Evolutionary conservation across 306 rosid genomes (phyloP).

Genomic region (Chamaecrista fasciculata): DNA sequence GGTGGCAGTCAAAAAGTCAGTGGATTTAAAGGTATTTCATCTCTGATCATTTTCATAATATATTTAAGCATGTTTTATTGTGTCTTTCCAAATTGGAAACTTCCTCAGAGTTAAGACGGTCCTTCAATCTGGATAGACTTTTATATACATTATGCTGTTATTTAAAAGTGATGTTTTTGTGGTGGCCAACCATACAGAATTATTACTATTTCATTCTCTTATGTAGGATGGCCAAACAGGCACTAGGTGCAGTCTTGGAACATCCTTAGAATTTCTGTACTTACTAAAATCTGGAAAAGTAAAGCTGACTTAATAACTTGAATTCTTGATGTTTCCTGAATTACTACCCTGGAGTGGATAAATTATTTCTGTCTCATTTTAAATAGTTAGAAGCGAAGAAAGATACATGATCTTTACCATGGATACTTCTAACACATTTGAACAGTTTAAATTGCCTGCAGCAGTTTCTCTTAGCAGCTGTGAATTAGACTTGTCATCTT

Average conservation of each 20-base stretch:
- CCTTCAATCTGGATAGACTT: not conserved
- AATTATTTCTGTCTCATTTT: not conserved
- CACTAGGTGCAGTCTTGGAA: conserved; percentile 4
- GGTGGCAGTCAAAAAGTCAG: conserved; percentile 52
- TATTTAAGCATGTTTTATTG: conserved; percentile 3
- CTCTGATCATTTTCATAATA: conserved; percentile 16
- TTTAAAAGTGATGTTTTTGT: not conserved
- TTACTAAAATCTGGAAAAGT: conserved; percentile 22
- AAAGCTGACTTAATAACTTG: not conserved
- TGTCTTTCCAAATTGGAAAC: conserved; percentile 26
- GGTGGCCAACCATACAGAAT: not conserved
- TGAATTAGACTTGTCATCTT: not conserved
- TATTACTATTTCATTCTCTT: no score
- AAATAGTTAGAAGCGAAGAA: not conserved
- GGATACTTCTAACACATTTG: not conserved
- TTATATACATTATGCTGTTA: not conserved
- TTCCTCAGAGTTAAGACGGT: conserved; percentile 7
- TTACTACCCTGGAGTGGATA: not conserved
- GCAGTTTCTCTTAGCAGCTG: not conserved
- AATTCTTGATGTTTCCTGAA: not conserved
- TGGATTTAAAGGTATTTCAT: conserved; percentile 51
- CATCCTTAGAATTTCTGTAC: conserved; percentile 9
- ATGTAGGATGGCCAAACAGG: no score
- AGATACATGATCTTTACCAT: not conserved
- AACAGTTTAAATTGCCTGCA: not conserved